Base-by-base conservation (phyloP, 2,329 filamentous ascomycete genomes). In the Ceratocystis huliohia region DNA sequence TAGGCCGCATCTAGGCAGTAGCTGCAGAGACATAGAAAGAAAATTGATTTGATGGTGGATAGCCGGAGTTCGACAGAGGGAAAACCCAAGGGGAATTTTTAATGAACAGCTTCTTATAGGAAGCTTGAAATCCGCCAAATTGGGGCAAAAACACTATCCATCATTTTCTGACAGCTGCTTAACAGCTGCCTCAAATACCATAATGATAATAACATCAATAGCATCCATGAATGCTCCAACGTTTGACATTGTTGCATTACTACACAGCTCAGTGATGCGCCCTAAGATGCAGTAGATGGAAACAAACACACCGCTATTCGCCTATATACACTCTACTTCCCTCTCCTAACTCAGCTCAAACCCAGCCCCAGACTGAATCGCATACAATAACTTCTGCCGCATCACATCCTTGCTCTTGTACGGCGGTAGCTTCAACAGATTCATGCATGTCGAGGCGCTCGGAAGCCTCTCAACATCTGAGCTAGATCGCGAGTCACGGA, bases 361-460 rank as follows among this genome's bases (percentile, higher is more conserved):
- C 0, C 94, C 93, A 61, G 94, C 93, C 0, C 91, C 91, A 0
- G 90, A 88, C 71, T 89, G 89, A 22, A 96, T 84, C 7, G 93
- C 93, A 75, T 96, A 96, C 64, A 97, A 77, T 68, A 99, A 74
- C 77, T 96, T 97, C 72, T 87, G 83, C 73, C 83, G 86, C 72
- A 99, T 74, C 33, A 79, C 81, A 68, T 78, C 75, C 69, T 86
- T 84, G 44, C 80, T 84, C 61, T 76, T 82, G 75, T 97, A 99
- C 70, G 87, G 84, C 5, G 94, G 94, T 70, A 99, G 77, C 79
- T 99, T 99, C 61, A 99, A 77, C 71, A 99, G 74, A 74, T 99
- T 99, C 33, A 97, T 91, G 72, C 94, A 99, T 0, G 94, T 99
- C 74, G 92, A 96, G 20, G 94, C 91, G 73, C 91, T 97, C 1